These are phyloP conservation scores for Anthracocystis walkeri DNA, from an alignment of 1,284 basidiomycete species.

Conservation along the genomic window DNA sequence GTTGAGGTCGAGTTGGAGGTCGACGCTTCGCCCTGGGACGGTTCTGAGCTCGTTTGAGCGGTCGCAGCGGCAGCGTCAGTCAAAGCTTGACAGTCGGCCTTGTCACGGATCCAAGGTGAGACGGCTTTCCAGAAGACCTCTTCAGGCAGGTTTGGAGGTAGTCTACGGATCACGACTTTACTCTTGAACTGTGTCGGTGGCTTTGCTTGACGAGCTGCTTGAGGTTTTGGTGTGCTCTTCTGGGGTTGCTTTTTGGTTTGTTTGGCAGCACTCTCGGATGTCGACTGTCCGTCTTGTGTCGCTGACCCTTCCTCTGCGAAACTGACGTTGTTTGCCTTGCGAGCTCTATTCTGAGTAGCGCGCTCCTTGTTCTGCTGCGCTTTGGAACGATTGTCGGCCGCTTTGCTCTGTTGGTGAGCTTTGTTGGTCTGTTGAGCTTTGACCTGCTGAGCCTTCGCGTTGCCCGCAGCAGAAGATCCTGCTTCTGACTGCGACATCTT, in stretches of 20 bases:
- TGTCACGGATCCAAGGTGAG: conserved; percentile 78
- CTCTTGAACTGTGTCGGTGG: conserved; percentile 71
- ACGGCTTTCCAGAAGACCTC: conserved; percentile 93
- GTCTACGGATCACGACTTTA: conserved; percentile 87
- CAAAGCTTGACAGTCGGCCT: conserved; percentile 73
- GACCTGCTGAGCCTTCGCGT: conserved; percentile 4
- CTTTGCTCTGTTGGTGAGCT: conserved; percentile 2
- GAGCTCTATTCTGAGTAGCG: conserved; percentile 19
- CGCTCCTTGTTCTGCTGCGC: conserved; percentile 22
- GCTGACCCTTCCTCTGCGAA: neutral
- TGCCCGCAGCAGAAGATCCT: neutral
- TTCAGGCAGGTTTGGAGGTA: conserved; percentile 92
- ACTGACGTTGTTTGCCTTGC: conserved; percentile 2
- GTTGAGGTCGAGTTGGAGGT: neutral
- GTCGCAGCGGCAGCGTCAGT: conserved; percentile 65
- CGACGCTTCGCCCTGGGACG: conserved; percentile 6
- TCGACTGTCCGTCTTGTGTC: neutral
- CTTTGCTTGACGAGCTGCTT: conserved; percentile 16
- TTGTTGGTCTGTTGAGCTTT: conserved; percentile 10
- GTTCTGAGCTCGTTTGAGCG: conserved; percentile 1
- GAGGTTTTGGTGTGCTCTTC: conserved; percentile 13
- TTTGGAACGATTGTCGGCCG: conserved; percentile 17
- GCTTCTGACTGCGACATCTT: conserved; percentile 30
- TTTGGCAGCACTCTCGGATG: conserved; percentile 18
- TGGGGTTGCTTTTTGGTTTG: conserved; percentile 44